Evolutionary conservation across 2,329 filamentous ascomycete species (phyloP).

Genomic region (Fusarium veterinarium): DNA sequence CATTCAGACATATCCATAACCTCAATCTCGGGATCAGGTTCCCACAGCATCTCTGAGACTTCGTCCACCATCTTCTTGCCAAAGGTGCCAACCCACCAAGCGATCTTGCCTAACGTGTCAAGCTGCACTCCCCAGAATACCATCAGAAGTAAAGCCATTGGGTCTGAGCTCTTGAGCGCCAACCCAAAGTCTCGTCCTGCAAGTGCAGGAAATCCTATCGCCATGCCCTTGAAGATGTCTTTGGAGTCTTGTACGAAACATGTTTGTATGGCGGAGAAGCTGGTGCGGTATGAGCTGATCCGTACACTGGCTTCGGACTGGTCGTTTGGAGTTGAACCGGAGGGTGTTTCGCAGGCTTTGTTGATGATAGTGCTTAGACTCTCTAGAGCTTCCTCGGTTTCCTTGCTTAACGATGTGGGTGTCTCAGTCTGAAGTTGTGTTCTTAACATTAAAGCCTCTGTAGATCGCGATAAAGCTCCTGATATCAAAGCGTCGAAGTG

Average conservation of each 20-base stretch:
- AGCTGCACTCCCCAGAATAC: conserved; percentile 54
- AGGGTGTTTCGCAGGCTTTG: conserved; percentile 9
- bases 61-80: conserved; percentile 39
- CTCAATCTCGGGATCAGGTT: not conserved
- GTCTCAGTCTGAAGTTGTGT: conserved; percentile 21
- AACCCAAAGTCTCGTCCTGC: conserved; percentile 47
- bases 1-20: conserved; percentile 24
- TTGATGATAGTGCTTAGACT: conserved; percentile 25
- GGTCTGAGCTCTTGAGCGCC: conserved; percentile 48
- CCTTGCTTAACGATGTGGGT: not conserved
- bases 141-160: conserved; percentile 51
- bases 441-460: conserved; percentile 19
- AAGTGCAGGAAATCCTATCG: conserved; percentile 46
- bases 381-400: conserved; percentile 21
- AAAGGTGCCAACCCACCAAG: conserved; percentile 43
- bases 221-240: conserved; percentile 47
- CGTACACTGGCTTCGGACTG: conserved; percentile 2
- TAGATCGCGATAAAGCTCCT: conserved; percentile 29
- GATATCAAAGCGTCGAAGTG: conserved; percentile 35
- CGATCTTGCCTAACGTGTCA: conserved; percentile 34
- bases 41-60: conserved; percentile 27
- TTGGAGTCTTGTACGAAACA: conserved; percentile 52
- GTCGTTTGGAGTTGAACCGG: not conserved
- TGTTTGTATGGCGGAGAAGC: conserved; percentile 48
- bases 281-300: conserved; percentile 20